Conservation (phyloP, 495 filamentous ascomycete genomes). For the Corynascus novoguineensis region DNA sequence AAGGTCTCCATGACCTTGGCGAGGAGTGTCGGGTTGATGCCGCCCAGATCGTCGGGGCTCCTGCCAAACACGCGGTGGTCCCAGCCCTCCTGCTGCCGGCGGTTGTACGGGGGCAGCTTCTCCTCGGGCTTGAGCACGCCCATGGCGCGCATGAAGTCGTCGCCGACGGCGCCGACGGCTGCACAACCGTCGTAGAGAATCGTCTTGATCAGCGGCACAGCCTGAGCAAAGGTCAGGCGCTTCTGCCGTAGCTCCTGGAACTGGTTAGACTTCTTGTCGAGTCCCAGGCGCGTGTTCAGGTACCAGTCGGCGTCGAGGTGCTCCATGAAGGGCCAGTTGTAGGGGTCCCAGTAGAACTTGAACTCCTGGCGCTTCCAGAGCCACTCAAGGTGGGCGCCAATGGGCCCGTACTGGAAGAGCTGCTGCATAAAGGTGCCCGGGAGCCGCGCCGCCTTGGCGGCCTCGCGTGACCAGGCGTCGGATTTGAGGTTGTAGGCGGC, state of each 20-base stretch:
- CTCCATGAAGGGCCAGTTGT: slow-evolving; percentile 13
- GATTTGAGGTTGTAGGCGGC: slow-evolving; percentile 2
- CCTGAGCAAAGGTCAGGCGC: background rate
- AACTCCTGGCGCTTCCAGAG: slow-evolving; percentile 19
- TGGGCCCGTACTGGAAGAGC: slow-evolving; percentile 8
- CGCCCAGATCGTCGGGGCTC: slow-evolving; percentile 3
- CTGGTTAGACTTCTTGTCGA: background rate
- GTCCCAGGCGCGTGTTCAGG: slow-evolving; percentile 12
- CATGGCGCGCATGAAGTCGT: slow-evolving; percentile 18
- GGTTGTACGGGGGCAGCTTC: slow-evolving; percentile 11
- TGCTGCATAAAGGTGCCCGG: slow-evolving; percentile 8
- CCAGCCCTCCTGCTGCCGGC: background rate
- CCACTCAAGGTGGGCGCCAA: slow-evolving; percentile 19
- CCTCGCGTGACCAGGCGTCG: slow-evolving; percentile 21
- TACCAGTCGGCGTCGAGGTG: slow-evolving; percentile 16
- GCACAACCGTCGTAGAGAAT: slow-evolving; percentile 23
- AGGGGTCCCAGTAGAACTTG: slow-evolving; percentile 24
- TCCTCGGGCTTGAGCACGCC: slow-evolving; percentile 1
- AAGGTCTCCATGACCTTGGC: slow-evolving; percentile 4
- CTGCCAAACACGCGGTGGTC: slow-evolving; percentile 18
- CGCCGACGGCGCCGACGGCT: slow-evolving; percentile 22
- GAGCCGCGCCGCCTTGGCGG: slow-evolving; percentile 14
- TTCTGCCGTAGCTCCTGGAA: background rate
- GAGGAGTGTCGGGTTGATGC: slow-evolving; percentile 1
- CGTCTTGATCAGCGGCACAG: slow-evolving; percentile 7